Evolutionary conservation across 2,329 filamentous ascomycete genomes (phyloP).

Genomic region (Diaporthe destruens): DNA sequence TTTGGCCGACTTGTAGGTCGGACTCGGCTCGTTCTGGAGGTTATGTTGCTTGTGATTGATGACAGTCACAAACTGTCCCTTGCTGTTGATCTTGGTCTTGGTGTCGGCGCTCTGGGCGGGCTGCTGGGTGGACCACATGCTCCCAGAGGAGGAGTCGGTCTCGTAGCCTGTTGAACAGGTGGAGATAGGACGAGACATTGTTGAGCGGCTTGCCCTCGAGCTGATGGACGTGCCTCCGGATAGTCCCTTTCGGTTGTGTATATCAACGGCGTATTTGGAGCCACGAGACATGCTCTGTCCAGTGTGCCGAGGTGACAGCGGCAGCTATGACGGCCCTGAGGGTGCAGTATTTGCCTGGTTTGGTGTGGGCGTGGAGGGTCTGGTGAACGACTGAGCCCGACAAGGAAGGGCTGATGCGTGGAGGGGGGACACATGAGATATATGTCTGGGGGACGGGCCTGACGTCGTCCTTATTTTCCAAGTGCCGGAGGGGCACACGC

Average conservation of each 20-base stretch:
- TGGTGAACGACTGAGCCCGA: background rate
- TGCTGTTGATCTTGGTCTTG: constrained; percentile 34
- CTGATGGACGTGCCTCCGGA: constrained; percentile 25
- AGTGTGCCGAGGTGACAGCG: background rate
- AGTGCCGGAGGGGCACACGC: background rate
- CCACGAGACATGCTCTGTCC: constrained; percentile 32
- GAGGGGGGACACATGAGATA: constrained; percentile 21
- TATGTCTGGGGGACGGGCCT: constrained; percentile 6
- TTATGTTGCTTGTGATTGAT: constrained; percentile 25
- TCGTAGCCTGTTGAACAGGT: constrained; percentile 30
- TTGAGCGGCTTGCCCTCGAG: constrained; percentile 33
- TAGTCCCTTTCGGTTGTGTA: constrained; percentile 24
- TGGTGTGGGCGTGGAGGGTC: background rate
- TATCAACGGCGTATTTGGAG: constrained; percentile 32
- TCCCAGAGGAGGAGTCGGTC: background rate
- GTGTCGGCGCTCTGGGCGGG: constrained; percentile 25
- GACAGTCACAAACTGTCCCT: constrained; percentile 39
- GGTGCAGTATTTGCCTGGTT: background rate
- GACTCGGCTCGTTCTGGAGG: constrained; percentile 18
- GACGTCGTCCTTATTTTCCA: background rate
- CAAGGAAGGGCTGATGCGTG: background rate
- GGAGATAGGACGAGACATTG: constrained; percentile 27
- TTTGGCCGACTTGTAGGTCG: constrained; percentile 22
- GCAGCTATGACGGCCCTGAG: background rate
- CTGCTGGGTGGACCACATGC: constrained; percentile 14